Evolutionary conservation across 331 rosid genomes (phyloP).

Genomic region (Pyrus hybrid): DNA sequence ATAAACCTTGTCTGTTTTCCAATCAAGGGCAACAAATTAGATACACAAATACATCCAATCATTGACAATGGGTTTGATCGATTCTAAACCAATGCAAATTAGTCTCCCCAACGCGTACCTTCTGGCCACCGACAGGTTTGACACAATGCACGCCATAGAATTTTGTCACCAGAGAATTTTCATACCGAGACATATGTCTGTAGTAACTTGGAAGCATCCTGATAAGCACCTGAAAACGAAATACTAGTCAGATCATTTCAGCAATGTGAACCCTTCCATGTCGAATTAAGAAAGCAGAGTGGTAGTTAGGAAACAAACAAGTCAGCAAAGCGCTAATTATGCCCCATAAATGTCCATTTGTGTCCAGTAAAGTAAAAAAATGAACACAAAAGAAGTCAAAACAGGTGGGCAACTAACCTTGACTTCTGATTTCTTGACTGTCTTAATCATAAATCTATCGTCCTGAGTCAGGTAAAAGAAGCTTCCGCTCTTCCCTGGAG

Average conservation of each 20-base stretch:
- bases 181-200: constrained; percentile 58
- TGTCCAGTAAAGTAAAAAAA: not conserved
- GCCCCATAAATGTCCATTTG: not conserved
- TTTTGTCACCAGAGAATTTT: constrained; percentile 87
- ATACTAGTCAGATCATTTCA: constrained; percentile 8
- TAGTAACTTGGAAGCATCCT: constrained; percentile 93
- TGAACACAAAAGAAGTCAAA: not conserved
- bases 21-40: constrained; percentile 9
- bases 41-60: not conserved
- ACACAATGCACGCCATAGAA: constrained; percentile 97
- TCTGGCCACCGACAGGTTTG: constrained; percentile 90
- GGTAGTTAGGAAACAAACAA: not conserved
- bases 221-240: constrained; percentile 62
- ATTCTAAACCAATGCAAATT: not conserved
- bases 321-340: not conserved
- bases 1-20: constrained; percentile 73
- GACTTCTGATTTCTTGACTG: constrained; percentile 94
- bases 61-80: not conserved
- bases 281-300: not conserved
- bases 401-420: constrained; percentile 51
- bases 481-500: constrained; percentile 97
- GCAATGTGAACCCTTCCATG: not conserved
- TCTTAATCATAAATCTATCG: constrained; percentile 92
- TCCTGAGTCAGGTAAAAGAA: constrained; percentile 91
- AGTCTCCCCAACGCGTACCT: constrained; percentile 40